phyloP scores from a whole-genome alignment of 2,329 filamentous ascomycete genomes.

The Verticillium longisporum region DNA sequence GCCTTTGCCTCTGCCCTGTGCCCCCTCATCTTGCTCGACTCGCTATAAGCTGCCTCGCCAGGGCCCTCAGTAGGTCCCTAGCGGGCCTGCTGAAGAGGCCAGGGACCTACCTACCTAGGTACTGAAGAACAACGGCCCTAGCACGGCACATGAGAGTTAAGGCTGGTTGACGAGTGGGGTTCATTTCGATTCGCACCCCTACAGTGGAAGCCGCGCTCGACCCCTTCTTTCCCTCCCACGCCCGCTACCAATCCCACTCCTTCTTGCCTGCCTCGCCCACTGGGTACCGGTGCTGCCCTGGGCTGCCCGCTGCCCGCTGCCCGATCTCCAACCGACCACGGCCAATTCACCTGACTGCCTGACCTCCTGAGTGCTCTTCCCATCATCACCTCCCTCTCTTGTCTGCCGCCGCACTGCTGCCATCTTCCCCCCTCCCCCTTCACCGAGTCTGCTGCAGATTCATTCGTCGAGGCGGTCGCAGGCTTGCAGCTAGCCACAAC shows the following conservation, averaged over 20 bases:
- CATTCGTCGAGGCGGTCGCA: background rate
- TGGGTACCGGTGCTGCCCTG: background rate
- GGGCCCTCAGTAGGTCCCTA: background rate
- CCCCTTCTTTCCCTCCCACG: constrained; percentile 3
- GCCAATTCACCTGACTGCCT: background rate
- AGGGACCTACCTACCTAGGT: no score
- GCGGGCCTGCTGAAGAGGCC: no score
- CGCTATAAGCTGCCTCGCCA: background rate
- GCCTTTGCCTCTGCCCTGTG: background rate
- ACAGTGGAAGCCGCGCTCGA: constrained; percentile 9
- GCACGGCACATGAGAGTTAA: background rate
- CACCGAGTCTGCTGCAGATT: background rate
- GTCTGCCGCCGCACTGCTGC: background rate
- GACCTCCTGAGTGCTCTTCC: background rate
- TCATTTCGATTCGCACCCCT: constrained; percentile 12
- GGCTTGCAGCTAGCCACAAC: background rate
- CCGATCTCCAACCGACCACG: background rate
- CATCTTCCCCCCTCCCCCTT: background rate
- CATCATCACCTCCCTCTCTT: background rate
- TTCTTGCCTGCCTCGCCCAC: background rate
- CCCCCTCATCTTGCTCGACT: constrained; percentile 6
- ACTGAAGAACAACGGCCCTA: background rate
- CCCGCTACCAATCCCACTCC: background rate
- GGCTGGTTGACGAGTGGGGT: constrained; percentile 13
- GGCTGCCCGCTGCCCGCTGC: no score